Evolutionary conservation across 768 basidiomycete genomes (phyloP).

Genomic region (Tulasnella sp.): DNA sequence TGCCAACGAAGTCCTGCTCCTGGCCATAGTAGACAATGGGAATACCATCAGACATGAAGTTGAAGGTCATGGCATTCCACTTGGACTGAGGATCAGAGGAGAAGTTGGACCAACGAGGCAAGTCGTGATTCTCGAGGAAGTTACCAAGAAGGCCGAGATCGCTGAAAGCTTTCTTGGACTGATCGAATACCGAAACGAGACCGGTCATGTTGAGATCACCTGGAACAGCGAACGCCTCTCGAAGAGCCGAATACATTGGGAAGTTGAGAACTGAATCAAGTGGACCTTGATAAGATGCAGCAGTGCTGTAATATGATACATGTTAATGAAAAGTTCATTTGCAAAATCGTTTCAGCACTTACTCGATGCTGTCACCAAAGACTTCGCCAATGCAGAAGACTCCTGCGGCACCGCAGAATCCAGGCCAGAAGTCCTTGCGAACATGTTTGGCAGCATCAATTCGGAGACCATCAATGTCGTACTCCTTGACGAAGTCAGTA

Average conservation of each 20-base stretch:
- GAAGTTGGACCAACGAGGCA: constrained; percentile 58
- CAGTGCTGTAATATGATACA: constrained; percentile 28
- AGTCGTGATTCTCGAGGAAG: constrained; percentile 69
- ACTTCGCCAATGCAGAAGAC: constrained; percentile 85
- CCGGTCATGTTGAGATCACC: constrained; percentile 51
- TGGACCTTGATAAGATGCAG: constrained; percentile 49
- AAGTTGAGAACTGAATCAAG: constrained; percentile 62
- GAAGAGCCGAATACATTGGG: constrained; percentile 52
- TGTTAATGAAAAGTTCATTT: not conserved
- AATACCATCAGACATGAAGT: constrained; percentile 70
- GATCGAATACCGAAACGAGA: constrained; percentile 37
- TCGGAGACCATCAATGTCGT: constrained; percentile 72
- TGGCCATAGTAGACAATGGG: constrained; percentile 75
- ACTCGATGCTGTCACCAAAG: constrained; percentile 35
- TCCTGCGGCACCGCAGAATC: constrained; percentile 57
- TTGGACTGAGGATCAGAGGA: constrained; percentile 62
- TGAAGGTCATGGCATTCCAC: constrained; percentile 59
- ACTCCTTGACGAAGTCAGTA: constrained; percentile 48
- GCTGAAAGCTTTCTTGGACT: constrained; percentile 30
- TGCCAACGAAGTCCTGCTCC: constrained; percentile 57
- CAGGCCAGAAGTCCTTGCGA: constrained; percentile 60
- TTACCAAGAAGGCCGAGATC: constrained; percentile 44
- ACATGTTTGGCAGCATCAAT: constrained; percentile 66
- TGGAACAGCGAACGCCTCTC: constrained; percentile 56
- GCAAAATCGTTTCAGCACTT: not conserved